Conservation (phyloP, 148 eudicot species). For the Fagopyrum esculentum region DNA sequence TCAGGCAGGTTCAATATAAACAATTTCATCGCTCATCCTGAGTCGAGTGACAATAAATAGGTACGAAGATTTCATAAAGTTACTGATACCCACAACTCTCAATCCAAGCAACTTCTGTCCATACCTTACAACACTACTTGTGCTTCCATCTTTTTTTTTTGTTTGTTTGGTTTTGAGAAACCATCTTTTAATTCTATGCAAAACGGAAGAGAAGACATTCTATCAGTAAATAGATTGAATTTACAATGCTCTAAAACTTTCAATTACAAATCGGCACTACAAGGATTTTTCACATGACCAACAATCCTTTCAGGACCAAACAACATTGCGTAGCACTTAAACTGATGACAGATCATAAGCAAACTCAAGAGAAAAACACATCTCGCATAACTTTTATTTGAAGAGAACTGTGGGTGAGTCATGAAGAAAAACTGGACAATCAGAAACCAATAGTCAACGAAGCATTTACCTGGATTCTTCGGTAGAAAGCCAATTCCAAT, state of each 20-base stretch:
- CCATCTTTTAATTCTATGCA: too few species aligned
- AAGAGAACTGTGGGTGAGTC: not conserved
- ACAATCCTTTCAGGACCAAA: not conserved
- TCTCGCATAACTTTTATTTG: not conserved
- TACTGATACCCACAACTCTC: not conserved
- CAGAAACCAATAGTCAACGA: not conserved
- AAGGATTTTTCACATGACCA: not conserved
- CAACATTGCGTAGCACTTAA: not conserved
- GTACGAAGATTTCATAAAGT: too few species aligned
- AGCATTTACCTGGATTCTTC: slow-evolving; percentile 77
- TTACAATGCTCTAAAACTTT: not conserved
- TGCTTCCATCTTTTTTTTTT: not conserved
- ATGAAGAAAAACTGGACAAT: not conserved
- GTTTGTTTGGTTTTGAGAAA: not conserved
- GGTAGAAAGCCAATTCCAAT: slow-evolving; percentile 89
- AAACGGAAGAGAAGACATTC: too few species aligned
- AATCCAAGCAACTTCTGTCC: not conserved
- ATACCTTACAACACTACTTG: not conserved
- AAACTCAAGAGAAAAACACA: not conserved
- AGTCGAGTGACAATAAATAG: not conserved
- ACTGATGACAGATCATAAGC: not conserved
- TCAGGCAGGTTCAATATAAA: not conserved
- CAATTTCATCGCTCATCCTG: not conserved
- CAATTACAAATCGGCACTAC: not conserved
- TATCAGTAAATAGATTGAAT: not conserved